Evolutionary conservation across 257 asterid species (phyloP).

Genomic region (Scutellaria minor): DNA sequence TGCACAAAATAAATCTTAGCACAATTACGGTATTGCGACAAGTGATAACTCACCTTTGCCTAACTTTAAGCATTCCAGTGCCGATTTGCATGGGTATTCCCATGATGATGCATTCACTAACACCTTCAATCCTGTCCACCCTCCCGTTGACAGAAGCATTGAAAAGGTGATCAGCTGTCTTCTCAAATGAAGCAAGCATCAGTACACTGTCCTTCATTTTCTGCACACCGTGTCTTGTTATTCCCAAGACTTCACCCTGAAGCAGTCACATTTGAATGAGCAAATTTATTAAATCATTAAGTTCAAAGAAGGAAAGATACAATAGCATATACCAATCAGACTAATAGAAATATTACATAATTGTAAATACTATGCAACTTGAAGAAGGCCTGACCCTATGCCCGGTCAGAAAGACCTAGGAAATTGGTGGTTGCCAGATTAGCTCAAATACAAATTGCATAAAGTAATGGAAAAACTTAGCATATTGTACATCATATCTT

Average conservation of each 20-base stretch:
- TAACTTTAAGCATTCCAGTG: slow-evolving; percentile 88
- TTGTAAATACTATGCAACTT: background rate
- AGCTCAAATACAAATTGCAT: background rate
- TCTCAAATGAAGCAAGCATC: slow-evolving; percentile 95
- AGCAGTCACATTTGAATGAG: slow-evolving; percentile 19
- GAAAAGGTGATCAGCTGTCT: slow-evolving; percentile 85
- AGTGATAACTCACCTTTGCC: slow-evolving; percentile 60
- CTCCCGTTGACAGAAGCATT: slow-evolving; percentile 83
- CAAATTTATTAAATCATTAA: background rate
- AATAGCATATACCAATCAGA: background rate
- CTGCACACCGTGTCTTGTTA: slow-evolving; percentile 82
- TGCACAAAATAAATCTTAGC: background rate
- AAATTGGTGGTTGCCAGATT: background rate
- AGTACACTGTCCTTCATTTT: slow-evolving; percentile 88
- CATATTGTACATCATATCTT: background rate
- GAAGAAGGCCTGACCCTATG: background rate
- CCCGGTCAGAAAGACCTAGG: too few species aligned
- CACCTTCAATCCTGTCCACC: slow-evolving; percentile 90
- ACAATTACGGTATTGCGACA: background rate
- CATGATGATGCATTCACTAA: slow-evolving; percentile 90
- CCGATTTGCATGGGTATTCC: slow-evolving; percentile 88
- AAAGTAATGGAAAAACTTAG: background rate
- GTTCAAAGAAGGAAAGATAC: slow-evolving; percentile 8
- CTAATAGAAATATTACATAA: background rate
- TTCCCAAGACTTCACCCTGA: slow-evolving; percentile 96